phyloP scores from a whole-genome alignment of 768 basidiomycete genomes.

The Calocybe indica region DNA sequence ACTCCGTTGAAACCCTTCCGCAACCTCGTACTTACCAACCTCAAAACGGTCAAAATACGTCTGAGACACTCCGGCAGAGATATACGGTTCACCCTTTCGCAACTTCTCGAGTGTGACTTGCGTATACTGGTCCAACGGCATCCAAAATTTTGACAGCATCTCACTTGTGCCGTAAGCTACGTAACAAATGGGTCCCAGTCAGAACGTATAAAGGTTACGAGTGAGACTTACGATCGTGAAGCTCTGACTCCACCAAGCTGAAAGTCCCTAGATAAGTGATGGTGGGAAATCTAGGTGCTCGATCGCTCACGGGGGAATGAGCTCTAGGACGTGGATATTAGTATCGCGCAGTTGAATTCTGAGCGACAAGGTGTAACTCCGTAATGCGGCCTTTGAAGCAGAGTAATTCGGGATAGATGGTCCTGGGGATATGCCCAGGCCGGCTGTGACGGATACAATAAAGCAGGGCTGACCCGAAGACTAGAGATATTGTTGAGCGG shows the following conservation, averaged over 20 bases:
- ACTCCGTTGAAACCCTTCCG: slow-evolving; percentile 12
- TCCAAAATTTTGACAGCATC: slow-evolving; percentile 44
- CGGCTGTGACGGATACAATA: slow-evolving; percentile 47
- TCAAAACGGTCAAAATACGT: slow-evolving; percentile 25
- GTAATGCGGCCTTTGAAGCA: slow-evolving; percentile 53
- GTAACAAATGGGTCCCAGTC: neutral
- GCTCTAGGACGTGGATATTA: slow-evolving; percentile 48
- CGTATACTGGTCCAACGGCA: slow-evolving; percentile 45
- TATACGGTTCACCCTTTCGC: slow-evolving; percentile 17
- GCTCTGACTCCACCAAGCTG: slow-evolving; percentile 56
- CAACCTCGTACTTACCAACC: slow-evolving; percentile 23
- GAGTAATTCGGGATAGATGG: slow-evolving; percentile 42
- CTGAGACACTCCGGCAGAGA: slow-evolving; percentile 19
- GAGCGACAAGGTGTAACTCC: slow-evolving; percentile 44
- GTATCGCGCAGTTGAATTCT: slow-evolving; percentile 39
- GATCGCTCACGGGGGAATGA: slow-evolving; percentile 48
- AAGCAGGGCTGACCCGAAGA: slow-evolving; percentile 39
- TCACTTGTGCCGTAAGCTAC: slow-evolving; percentile 48
- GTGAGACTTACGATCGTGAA: slow-evolving; percentile 45
- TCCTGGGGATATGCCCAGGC: slow-evolving; percentile 39
- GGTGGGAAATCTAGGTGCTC: neutral
- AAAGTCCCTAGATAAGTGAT: neutral
- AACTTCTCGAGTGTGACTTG: slow-evolving; percentile 24
- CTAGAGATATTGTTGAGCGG: slow-evolving; percentile 18
- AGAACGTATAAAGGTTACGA: neutral